A percentile compares a stretch with the other conserved stretches of the same genome.
phyloP scores from a whole-genome alignment of 2,329 filamentous ascomycete genomes.

The Aspergillus ochraceoroseus region DNA sequence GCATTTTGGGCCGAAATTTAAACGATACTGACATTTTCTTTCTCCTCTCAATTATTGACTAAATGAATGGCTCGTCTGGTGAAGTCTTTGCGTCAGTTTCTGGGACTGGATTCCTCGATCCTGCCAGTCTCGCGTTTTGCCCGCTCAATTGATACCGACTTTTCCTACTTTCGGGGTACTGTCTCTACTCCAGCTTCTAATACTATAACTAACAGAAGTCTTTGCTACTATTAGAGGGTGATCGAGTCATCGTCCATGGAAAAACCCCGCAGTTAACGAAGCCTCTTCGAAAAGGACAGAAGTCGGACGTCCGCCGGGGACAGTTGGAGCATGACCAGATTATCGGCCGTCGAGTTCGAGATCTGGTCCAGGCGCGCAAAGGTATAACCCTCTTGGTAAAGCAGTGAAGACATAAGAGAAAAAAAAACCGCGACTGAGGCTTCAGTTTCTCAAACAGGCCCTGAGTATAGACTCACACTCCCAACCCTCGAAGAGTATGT shows the following conservation, averaged over 20 bases:
- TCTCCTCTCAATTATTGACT: not conserved
- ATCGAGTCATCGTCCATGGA: conserved; percentile 40
- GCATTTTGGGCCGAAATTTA: not conserved
- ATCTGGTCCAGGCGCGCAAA: conserved; percentile 54
- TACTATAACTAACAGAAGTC: conserved; percentile 1
- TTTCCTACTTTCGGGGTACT: conserved; percentile 38
- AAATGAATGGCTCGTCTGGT: conserved; percentile 35
- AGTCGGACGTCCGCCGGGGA: conserved; percentile 35
- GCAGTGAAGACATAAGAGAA: not conserved
- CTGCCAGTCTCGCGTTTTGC: conserved; percentile 19
- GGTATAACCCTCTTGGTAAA: conserved; percentile 37
- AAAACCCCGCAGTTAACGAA: conserved; percentile 41
- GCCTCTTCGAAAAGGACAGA: conserved; percentile 38
- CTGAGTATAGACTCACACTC: conserved; percentile 54
- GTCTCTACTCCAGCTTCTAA: not conserved
- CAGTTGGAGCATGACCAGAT: conserved; percentile 50
- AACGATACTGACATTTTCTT: no score
- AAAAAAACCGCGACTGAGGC: not conserved
- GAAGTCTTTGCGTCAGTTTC: conserved; percentile 29
- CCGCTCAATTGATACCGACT: conserved; percentile 36
- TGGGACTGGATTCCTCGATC: conserved; percentile 22
- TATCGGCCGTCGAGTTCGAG: conserved; percentile 59
- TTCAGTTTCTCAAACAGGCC: conserved; percentile 29
- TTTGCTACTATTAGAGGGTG: conserved; percentile 36
- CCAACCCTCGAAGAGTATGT: conserved; percentile 72